Percentiles rank a stretch among this genome's conserved stretches.
Evolutionary conservation across 805 yeast genomes (phyloP).

Genomic region (Sugiyamaella marilandica): DNA sequence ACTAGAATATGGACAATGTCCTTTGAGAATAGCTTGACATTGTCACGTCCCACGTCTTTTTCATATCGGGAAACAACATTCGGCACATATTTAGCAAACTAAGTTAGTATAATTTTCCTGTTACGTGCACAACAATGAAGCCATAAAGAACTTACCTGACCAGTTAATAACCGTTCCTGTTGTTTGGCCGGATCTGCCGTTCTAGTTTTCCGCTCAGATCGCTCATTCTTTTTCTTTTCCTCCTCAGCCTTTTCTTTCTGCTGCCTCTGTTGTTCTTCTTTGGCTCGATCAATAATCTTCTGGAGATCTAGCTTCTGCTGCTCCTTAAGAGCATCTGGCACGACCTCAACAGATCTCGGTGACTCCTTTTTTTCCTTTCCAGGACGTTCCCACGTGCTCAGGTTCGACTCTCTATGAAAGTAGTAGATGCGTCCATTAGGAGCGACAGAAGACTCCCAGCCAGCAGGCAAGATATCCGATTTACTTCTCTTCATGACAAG

Average conservation of each 20-base stretch:
- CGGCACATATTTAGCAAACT: conserved; percentile 73
- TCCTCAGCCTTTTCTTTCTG: conserved; percentile 32
- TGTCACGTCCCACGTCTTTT: conserved; percentile 62
- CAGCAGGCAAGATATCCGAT: conserved; percentile 43
- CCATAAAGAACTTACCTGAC: background rate
- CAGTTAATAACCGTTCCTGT: conserved; percentile 7
- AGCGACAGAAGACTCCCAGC: conserved; percentile 61
- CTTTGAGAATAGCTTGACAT: conserved; percentile 69
- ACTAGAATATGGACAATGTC: conserved; percentile 68
- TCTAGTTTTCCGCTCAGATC: conserved; percentile 1
- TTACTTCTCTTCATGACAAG: background rate
- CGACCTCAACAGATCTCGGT: conserved; percentile 20
- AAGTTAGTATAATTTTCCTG: background rate
- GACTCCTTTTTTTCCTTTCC: conserved; percentile 14
- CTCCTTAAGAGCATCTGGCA: background rate
- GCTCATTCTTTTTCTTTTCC: conserved; percentile 24
- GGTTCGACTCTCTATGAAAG: conserved; percentile 45
- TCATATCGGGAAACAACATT: conserved; percentile 67
- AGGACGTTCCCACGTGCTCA: conserved; percentile 62
- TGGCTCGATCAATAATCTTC: conserved; percentile 39
- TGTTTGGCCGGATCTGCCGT: conserved; percentile 7
- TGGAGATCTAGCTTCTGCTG: conserved; percentile 29
- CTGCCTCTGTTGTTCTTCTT: conserved; percentile 21
- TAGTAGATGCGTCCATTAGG: conserved; percentile 46
- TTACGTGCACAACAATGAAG: background rate